phyloP scores from a whole-genome alignment of 257 asterid genomes.

The Nemophila menziesii region DNA sequence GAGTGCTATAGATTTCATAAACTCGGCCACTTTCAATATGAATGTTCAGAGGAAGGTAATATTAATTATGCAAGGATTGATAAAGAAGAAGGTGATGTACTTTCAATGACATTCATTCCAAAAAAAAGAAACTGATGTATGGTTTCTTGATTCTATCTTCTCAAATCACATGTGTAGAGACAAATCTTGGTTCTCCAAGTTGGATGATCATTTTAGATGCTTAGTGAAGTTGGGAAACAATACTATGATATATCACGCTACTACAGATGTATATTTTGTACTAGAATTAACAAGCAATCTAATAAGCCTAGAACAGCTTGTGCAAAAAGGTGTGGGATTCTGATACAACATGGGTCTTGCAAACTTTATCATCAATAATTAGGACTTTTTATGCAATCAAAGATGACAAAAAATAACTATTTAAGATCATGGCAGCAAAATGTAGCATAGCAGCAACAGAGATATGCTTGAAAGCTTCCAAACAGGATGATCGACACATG shows the following conservation, averaged over 20 bases:
- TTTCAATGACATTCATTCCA: slow-evolving; percentile 1
- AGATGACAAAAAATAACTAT: neutral
- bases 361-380: too few relatives aligned
- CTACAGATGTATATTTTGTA: neutral
- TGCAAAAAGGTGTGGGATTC: too few relatives aligned
- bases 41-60: too few relatives aligned
- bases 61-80: too few relatives aligned
- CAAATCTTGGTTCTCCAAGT: too few relatives aligned
- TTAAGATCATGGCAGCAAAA: neutral
- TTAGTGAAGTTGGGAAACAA: slow-evolving; percentile 1
- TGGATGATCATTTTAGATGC: too few relatives aligned
- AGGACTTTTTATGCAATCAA: neutral
- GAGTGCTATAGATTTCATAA: too few relatives aligned
- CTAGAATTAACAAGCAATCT: neutral
- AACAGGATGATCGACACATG: neutral
- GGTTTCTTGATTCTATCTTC: too few relatives aligned
- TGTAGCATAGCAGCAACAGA: neutral
- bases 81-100: too few relatives aligned
- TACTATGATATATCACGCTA: neutral
- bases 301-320: neutral
- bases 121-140: neutral
- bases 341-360: too few relatives aligned
- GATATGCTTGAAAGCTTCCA: neutral
- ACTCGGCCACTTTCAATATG: too few relatives aligned
- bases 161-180: too few relatives aligned